Evolutionary conservation across 768 basidiomycete genomes (phyloP).

Genomic region (Gloeophyllum trabeum): DNA sequence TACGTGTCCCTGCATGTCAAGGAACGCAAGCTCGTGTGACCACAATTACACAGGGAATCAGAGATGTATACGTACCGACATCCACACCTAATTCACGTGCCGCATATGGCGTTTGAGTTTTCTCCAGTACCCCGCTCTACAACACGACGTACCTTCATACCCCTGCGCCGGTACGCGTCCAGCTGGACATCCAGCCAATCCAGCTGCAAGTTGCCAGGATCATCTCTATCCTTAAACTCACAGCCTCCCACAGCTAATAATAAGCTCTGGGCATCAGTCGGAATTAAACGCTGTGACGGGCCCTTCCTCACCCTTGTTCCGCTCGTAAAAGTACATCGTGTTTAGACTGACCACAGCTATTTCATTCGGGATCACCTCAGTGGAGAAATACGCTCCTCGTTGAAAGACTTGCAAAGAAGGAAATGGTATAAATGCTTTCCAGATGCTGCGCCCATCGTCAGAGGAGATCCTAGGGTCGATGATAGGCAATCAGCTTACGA

Average conservation of each 20-base stretch:
- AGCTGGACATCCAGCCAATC: slow-evolving; percentile 90
- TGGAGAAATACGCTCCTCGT: slow-evolving; percentile 76
- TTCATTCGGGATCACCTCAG: slow-evolving; percentile 66
- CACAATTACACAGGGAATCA: not conserved
- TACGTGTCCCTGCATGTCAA: slow-evolving; percentile 68
- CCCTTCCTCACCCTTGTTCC: slow-evolving; percentile 70
- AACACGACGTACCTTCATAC: slow-evolving; percentile 69
- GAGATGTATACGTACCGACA: not conserved
- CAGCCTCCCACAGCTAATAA: slow-evolving; percentile 80
- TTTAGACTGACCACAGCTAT: slow-evolving; percentile 79
- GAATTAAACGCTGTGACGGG: no score
- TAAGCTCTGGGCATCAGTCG: no score
- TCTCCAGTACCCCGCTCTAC: no score
- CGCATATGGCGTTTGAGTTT: no score
- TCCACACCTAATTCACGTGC: not conserved
- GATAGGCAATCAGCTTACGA: slow-evolving; percentile 33
- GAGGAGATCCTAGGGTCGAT: not conserved
- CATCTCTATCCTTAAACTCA: slow-evolving; percentile 42
- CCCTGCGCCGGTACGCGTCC: slow-evolving; percentile 47
- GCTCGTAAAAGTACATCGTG: slow-evolving; percentile 86
- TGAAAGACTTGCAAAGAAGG: slow-evolving; percentile 73
- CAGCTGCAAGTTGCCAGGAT: slow-evolving; percentile 83
- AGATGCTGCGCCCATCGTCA: slow-evolving; percentile 41
- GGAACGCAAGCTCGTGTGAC: slow-evolving; percentile 4
- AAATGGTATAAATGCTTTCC: slow-evolving; percentile 74